Base-by-base conservation (phyloP, 2,329 filamentous ascomycete species). In the Simplicillium sp. region DNA sequence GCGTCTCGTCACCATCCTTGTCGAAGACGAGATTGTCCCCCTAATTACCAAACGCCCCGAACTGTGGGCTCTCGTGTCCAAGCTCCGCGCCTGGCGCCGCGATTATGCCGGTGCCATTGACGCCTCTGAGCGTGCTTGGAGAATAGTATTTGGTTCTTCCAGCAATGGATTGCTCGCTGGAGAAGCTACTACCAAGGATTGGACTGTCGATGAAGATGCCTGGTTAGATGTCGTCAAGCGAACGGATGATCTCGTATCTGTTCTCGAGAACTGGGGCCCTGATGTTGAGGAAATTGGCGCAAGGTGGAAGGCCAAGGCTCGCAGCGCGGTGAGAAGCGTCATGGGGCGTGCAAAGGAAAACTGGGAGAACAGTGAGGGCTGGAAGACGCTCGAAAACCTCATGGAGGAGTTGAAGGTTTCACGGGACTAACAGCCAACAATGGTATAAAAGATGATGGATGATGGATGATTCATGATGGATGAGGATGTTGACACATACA, bases 81-180 rank as follows among this genome's bases (percentile, higher is more conserved):
- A 80, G 5, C 67, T 94, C 13, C 78, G 86, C 4, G 68, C 82
- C 12, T 96, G 87, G 79, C 75, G 80, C 7, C 64, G 75, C 3
- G 82, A 85, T 40, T 84, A 82, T 2, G 63, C 67, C 0, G 80
- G 80, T 2, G 86, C 89, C 4, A 70, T 97, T 2, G 84, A 88
- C 6, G 87, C 86, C 2, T 78, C 89, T 25, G 92, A 97, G 63
- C 89, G 90, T 56, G 87, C 83, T 0, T 98, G 90, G 89, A 76
- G 92, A 2, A 79, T 84, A 1, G 76, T 82, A 0, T 67, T 74
- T 0, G 68, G 71, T 38, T 63, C 75, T 50, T 68, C 77, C 20
- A 55, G 66, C 43, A 44, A 65, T 50, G 56, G 67, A 48, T 53
- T 73, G 56, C 72, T 54, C 57, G 41, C 40, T 14, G 32, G 41